Evolutionary conservation across 805 yeast genomes (phyloP).

Genomic region (Priceomyces melissophilus): DNA sequence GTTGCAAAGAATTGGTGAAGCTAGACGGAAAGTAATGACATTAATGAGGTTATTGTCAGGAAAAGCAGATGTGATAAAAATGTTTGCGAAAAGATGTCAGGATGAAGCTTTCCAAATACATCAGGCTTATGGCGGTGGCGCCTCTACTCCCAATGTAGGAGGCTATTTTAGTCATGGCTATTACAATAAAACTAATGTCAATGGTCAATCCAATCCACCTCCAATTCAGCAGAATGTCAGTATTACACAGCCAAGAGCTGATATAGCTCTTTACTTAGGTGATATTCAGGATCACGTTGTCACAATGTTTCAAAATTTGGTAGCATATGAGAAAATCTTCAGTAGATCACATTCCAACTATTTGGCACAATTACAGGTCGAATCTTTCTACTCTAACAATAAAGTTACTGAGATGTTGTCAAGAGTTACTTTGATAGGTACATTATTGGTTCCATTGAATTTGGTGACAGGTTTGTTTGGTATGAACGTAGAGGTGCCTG

Average conservation of each 20-base stretch:
- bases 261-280: conserved; percentile 86
- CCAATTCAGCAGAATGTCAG: conserved; percentile 8
- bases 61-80: conserved; percentile 92
- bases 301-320: conserved; percentile 89
- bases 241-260: conserved; percentile 69
- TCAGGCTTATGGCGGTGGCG: conserved; percentile 12
- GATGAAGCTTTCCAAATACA: conserved; percentile 48
- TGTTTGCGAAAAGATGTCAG: conserved; percentile 93
- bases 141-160: conserved; percentile 7
- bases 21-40: conserved; percentile 89
- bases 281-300: conserved; percentile 97
- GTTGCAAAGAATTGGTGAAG: conserved; percentile 81
- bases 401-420: conserved; percentile 84
- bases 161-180: conserved; percentile 7
- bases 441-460: conserved; percentile 85
- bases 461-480: conserved; percentile 90
- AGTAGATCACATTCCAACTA: conserved; percentile 90
- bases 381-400: conserved; percentile 81
- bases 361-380: conserved; percentile 90
- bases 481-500: conserved; percentile 91
- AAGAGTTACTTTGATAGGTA: conserved; percentile 86
- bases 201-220: conserved; percentile 26
- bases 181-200: not conserved
- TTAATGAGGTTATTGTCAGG: conserved; percentile 85
- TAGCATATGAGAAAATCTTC: conserved; percentile 89